Conservation (phyloP, 306 rosid genomes). For the Dalbergia oliveri region DNA sequence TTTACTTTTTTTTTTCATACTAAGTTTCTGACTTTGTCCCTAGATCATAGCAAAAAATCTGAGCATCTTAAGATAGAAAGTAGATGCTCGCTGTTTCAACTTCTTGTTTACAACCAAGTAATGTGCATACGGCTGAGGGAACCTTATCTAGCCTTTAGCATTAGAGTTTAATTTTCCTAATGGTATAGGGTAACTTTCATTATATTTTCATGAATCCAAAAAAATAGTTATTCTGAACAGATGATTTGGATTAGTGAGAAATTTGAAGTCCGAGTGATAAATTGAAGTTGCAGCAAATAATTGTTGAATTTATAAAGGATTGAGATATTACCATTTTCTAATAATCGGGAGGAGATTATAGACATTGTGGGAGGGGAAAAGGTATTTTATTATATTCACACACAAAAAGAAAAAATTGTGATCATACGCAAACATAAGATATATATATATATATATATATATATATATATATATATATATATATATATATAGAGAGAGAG, state of each 20-base stretch:
- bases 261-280: background rate
- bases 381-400: no score
- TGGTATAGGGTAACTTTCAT: background rate
- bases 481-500: no score
- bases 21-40: background rate
- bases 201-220: slow-evolving; percentile 7
- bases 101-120: slow-evolving; percentile 20
- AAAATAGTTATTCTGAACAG: slow-evolving; percentile 13
- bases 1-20: background rate
- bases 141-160: slow-evolving; percentile 6
- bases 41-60: background rate
- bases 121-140: slow-evolving; percentile 5
- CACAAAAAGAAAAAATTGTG: no score
- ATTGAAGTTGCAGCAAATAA: background rate
- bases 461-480: no score
- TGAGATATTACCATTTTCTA: background rate
- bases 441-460: no score
- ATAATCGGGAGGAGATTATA: background rate
- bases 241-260: slow-evolving; percentile 18
- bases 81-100: slow-evolving; percentile 26
- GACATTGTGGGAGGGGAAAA: no score
- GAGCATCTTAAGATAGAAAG: slow-evolving; percentile 2
- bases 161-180: slow-evolving; percentile 15
- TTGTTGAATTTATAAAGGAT: no score
- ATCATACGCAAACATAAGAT: no score